Percentiles rank a stretch among this genome's conserved stretches.
Conservation (phyloP, 2,329 filamentous ascomycete species). For the Fusarium globosum region DNA sequence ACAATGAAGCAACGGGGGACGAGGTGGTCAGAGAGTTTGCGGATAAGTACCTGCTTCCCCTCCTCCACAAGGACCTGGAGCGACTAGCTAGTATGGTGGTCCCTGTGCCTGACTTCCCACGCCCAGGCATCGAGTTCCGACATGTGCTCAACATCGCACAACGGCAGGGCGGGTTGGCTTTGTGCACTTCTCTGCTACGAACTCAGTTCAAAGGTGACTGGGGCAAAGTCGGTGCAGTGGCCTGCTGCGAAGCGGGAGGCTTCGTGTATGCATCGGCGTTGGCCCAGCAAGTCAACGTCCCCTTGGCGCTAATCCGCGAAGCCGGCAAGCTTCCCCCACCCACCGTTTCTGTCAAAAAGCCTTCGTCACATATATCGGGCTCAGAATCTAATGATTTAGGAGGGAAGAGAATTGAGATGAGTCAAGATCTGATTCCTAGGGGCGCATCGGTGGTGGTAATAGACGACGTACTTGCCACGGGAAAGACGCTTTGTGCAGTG, state of each 20-base stretch:
- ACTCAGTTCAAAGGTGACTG: constrained; percentile 59
- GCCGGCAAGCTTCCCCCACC: constrained; percentile 70
- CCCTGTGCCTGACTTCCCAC: neutral
- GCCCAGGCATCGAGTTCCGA: constrained; percentile 43
- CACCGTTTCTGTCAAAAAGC: constrained; percentile 59
- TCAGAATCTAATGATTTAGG: constrained; percentile 45
- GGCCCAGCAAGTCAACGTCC: constrained; percentile 54
- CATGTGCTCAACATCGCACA: constrained; percentile 60
- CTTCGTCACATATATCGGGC: constrained; percentile 63
- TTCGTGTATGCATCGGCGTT: constrained; percentile 66
- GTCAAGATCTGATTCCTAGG: constrained; percentile 51
- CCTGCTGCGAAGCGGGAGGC: constrained; percentile 67
- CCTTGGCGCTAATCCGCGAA: constrained; percentile 64
- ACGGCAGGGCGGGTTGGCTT: neutral
- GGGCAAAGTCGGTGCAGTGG: constrained; percentile 58
- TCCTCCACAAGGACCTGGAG: constrained; percentile 59
- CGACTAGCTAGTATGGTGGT: constrained; percentile 49
- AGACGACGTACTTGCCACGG: constrained; percentile 63
- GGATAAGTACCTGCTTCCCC: constrained; percentile 55
- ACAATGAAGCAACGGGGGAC: constrained; percentile 59
- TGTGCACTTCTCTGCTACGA: constrained; percentile 57
- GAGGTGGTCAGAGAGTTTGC: constrained; percentile 56
- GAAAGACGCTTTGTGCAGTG: neutral
- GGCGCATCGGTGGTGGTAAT: constrained; percentile 60
- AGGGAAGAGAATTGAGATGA: constrained; percentile 61